Conservation (phyloP, 192 early-diverging fungal genomes). For the Piromyces finnis region DNA sequence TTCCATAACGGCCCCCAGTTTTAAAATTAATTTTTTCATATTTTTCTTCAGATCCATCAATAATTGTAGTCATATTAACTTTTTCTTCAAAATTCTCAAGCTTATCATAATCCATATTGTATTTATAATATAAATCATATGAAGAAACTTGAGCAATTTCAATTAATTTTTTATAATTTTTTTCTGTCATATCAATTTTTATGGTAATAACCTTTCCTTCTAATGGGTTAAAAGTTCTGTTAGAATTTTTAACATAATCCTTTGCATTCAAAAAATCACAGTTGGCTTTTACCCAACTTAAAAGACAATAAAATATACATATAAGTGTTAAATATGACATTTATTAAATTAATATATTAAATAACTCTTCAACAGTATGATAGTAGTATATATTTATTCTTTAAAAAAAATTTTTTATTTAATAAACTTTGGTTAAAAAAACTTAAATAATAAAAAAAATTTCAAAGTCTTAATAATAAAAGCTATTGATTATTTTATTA, state of each 20-base stretch:
- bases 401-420: too few species aligned
- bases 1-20: background rate
- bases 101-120: background rate
- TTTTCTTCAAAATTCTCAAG: background rate
- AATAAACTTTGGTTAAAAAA: too few species aligned
- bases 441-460: too few species aligned
- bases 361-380: too few species aligned
- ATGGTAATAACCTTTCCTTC: background rate
- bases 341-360: too few species aligned
- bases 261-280: background rate
- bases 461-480: too few species aligned
- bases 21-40: background rate
- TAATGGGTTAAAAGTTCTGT: background rate
- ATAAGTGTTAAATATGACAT: background rate
- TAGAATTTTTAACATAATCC: background rate
- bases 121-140: background rate
- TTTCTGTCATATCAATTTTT: background rate
- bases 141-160: background rate
- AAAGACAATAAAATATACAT: background rate
- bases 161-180: background rate
- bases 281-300: background rate
- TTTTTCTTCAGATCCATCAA: background rate
- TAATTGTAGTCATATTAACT: background rate
- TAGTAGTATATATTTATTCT: too few species aligned
- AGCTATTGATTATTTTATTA: too few species aligned